phyloP scores from a whole-genome alignment of 495 filamentous ascomycete genomes.

The Aspergillus nidulans region DNA sequence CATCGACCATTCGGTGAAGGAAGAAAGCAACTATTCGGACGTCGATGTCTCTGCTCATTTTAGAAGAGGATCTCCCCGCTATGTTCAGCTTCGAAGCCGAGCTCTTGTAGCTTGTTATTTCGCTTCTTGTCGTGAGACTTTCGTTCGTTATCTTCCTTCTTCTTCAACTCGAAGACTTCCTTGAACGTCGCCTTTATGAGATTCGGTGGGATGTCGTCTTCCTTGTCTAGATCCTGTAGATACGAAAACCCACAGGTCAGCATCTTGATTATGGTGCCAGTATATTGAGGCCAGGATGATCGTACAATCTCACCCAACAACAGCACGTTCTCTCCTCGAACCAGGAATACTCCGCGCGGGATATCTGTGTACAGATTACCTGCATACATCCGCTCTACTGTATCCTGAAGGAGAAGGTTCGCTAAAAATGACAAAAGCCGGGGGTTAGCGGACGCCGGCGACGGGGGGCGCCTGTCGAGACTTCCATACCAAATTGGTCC shows the following conservation, averaged over 20 bases:
- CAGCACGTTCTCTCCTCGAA: slow-evolving; percentile 90
- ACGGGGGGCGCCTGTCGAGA: neutral
- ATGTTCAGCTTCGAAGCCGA: slow-evolving; percentile 88
- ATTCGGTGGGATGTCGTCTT: slow-evolving; percentile 75
- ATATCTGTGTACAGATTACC: slow-evolving; percentile 74
- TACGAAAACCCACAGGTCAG: slow-evolving; percentile 8
- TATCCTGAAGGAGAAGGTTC: slow-evolving; percentile 90
- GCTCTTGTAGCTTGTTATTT: slow-evolving; percentile 59
- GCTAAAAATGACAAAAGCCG: slow-evolving; percentile 46
- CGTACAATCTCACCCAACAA: slow-evolving; percentile 85
- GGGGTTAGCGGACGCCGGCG: slow-evolving; percentile 14
- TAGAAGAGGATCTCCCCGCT: slow-evolving; percentile 69
- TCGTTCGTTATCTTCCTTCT: slow-evolving; percentile 60
- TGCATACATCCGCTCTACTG: slow-evolving; percentile 78
- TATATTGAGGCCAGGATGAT: neutral
- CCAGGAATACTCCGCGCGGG: slow-evolving; percentile 75
- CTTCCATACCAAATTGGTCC: slow-evolving; percentile 87
- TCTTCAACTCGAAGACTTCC: slow-evolving; percentile 67
- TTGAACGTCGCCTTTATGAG: slow-evolving; percentile 63
- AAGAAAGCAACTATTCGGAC: neutral
- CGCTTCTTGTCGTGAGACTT: slow-evolving; percentile 69
- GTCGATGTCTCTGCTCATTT: neutral
- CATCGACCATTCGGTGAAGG: slow-evolving; percentile 1
- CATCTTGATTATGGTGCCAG: neutral
- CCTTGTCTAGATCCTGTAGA: slow-evolving; percentile 78